Evolutionary conservation across 495 filamentous ascomycete genomes (phyloP), one percentile per base, ranked within the genome.

Genomic region (Talaromyces ruber): DNA sequence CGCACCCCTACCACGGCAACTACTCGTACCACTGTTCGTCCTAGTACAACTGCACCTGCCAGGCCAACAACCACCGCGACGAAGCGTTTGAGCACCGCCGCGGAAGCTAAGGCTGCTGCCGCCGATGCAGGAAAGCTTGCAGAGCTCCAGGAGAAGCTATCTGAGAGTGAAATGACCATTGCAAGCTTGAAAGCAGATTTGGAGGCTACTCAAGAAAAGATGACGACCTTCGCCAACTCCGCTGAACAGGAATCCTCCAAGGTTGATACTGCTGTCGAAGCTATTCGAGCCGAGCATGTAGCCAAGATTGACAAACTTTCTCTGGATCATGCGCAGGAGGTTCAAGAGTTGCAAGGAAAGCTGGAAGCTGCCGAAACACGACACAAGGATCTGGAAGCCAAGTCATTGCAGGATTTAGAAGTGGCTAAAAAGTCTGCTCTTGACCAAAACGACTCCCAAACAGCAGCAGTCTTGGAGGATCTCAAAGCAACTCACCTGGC

Each of bases 141-240:
- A 28, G 59, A 72, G 25, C 72, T 81, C 24, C 74, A 78, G 59
- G 64, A 58, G 24, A 72, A 81, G 67, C 71, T 81, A 18, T 65
- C 72, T 3, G 76, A 79, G 53, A 81, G 75, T 32, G 76, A 81
- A 45, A 70, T 71, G 39, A 78, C 71, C 3, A 69, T 79, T 21
- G 64, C 68, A 29, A 75, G 58, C 56, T 68, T 81, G 21, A 73
- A 74, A 64, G 51, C 71, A 2, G 76, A 81, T 54, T 61, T 81
- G 32, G 74, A 79, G 4, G 34, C 69, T 0, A 69, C 75, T 7
- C 78, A 76, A 21, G 70, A 76, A 55, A 79, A 75, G 60, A 58
- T 79, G 58, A 65, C 68, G 28, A 70, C 75, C 37, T 66, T 75
- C 25, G 70, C 74, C 12, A 25, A 71, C 8, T 68, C 70, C 3